Evolutionary conservation across 2,329 filamentous ascomycete genomes (phyloP).

Genomic region (Xylaria sp.): DNA sequence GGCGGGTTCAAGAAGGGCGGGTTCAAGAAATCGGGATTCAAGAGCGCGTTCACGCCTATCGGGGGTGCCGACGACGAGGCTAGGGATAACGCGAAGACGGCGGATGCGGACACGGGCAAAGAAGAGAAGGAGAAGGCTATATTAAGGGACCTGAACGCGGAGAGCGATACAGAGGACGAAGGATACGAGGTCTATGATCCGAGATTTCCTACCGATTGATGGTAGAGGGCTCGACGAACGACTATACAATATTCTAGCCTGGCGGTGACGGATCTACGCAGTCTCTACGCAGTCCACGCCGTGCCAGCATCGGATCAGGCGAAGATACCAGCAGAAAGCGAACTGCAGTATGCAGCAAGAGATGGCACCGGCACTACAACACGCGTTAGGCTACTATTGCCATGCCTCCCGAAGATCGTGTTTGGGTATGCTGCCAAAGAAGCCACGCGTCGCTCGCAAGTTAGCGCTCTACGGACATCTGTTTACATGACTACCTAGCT

Average conservation of each 20-base stretch:
- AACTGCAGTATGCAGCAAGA: background rate
- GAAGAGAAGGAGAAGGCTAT: conserved; percentile 29
- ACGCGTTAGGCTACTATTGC: background rate
- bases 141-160: conserved; percentile 41
- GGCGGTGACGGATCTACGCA: background rate
- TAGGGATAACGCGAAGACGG: conserved; percentile 42
- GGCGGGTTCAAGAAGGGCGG: conserved; percentile 67
- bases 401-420: background rate
- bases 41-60: conserved; percentile 69
- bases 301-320: background rate
- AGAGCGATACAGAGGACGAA: conserved; percentile 71
- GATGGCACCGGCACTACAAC: background rate
- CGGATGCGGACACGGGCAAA: conserved; percentile 26
- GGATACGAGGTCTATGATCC: conserved; percentile 71
- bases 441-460: background rate
- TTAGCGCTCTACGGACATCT: background rate
- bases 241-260: background rate
- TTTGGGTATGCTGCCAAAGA: background rate
- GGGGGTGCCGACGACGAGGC: conserved; percentile 47
- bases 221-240: background rate
- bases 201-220: conserved; percentile 61
- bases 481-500: background rate
- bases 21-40: conserved; percentile 84
- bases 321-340: background rate
- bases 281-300: background rate